Base-by-base conservation (phyloP, 2,329 filamentous ascomycete species). In the Blumeriella jaapii region DNA sequence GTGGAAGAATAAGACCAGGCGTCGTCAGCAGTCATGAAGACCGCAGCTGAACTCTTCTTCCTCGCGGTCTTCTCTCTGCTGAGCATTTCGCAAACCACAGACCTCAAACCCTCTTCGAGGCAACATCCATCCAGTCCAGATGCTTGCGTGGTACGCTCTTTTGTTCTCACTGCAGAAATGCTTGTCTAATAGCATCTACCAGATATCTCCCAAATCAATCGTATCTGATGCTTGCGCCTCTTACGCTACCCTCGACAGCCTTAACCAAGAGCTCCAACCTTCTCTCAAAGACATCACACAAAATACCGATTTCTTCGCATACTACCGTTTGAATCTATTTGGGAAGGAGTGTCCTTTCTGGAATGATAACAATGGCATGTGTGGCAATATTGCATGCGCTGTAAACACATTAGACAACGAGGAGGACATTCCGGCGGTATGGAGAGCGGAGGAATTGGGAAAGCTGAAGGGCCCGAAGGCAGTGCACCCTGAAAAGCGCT, bases 281-380 rank as follows among this genome's bases (percentile, higher is more conserved):
- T 72, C 77, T 34, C 64, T 98, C 48, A 72, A 83, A 51, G 79
- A 83, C 36, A 74, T 98, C 29, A 93, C 85, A 0, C 74, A 74
- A 50, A 76, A 82, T 34, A 93, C 89, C 58, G 91, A 98, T 61
- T 98, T 95, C 70, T 98, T 98, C 62, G 89, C 89, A 34, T 86
- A 96, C 61, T 98, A 96, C 64, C 80, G 91, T 39, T 65, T 98
- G 29, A 96, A 95, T 58, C 71, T 98, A 13, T 98, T 85, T 61
- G 82, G 93, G 60, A 94, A 91, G 60, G 76, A 74, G 61, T 98
- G 91, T 55, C 91, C 91, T 0, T 98, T 96, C 58, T 98, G 91
- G 89, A 74, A 78, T 55, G 91, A 98, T 58, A 79, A 86, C 42
- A 81, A 82, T 59, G 84, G 84, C 58, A 83, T 95, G 70, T 98